phyloP scores from a whole-genome alignment of 768 basidiomycete genomes.

The Boletus speciosus region DNA sequence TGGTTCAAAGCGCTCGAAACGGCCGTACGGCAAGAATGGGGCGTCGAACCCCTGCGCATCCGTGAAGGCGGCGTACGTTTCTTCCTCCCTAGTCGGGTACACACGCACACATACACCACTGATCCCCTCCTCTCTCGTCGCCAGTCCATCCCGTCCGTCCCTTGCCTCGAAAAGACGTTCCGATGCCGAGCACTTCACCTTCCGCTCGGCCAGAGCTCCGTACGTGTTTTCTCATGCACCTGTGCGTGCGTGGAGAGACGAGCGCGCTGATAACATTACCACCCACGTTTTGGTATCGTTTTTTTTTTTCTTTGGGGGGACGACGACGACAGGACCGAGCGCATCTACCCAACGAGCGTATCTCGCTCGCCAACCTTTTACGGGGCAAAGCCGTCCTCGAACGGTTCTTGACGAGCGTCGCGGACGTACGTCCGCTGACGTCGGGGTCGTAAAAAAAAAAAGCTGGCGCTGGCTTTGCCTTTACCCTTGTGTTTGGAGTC shows the following conservation, averaged over 20 bases:
- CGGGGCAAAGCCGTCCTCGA: slow-evolving; percentile 76
- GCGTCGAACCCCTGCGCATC: slow-evolving; percentile 77
- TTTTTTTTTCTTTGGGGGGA: too few relatives aligned
- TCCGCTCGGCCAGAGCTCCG: slow-evolving; percentile 90
- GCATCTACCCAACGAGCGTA: slow-evolving; percentile 90
- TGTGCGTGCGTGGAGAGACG: background rate
- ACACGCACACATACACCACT: background rate
- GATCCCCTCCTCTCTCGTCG: background rate
- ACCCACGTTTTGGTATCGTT: slow-evolving; percentile 19
- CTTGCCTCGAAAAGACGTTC: slow-evolving; percentile 91
- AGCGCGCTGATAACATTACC: background rate
- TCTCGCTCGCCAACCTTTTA: slow-evolving; percentile 77
- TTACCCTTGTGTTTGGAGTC: too few relatives aligned
- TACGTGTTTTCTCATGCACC: slow-evolving; percentile 33
- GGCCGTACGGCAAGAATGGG: slow-evolving; percentile 87
- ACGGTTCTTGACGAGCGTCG: slow-evolving; percentile 62
- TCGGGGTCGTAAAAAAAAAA: background rate
- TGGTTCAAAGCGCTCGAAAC: slow-evolving; percentile 86
- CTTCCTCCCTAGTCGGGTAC: background rate
- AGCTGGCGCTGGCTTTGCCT: too few relatives aligned
- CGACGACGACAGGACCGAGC: slow-evolving; percentile 61
- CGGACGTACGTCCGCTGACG: slow-evolving; percentile 18
- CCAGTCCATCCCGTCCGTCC: slow-evolving; percentile 91
- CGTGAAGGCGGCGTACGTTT: slow-evolving; percentile 85
- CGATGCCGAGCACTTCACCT: slow-evolving; percentile 86